These are phyloP conservation scores for Termitomyces sp. DNA, from an alignment of 768 basidiomycete species.

Conservation along the genomic window DNA sequence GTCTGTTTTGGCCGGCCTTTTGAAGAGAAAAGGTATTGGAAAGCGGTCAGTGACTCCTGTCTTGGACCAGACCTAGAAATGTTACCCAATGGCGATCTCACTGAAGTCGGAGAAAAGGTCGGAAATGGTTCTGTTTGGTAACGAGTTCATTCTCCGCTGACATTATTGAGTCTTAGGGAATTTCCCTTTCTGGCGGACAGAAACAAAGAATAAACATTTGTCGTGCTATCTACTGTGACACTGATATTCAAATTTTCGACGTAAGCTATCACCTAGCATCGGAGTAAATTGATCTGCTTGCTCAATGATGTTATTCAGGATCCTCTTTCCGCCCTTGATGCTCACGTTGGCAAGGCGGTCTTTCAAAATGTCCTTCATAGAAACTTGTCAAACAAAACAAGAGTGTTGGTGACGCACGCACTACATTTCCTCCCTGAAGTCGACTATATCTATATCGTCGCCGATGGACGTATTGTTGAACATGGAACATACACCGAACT, in stretches of 20 bases:
- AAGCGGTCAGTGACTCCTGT: constrained; percentile 70
- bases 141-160: not conserved
- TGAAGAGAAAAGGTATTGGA: constrained; percentile 79
- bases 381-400: constrained; percentile 61
- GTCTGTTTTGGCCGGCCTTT: constrained; percentile 81
- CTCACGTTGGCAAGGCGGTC: constrained; percentile 84
- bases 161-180: constrained; percentile 42
- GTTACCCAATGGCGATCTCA: constrained; percentile 71
- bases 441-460: constrained; percentile 79
- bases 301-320: constrained; percentile 36
- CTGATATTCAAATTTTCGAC: constrained; percentile 86
- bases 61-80: constrained; percentile 76
- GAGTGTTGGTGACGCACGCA: constrained; percentile 88
- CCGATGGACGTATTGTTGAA: constrained; percentile 74
- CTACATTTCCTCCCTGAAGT: constrained; percentile 85
- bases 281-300: not conserved
- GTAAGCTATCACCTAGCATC: constrained; percentile 17
- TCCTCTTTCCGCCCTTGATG: constrained; percentile 86
- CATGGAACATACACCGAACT: constrained; percentile 75
- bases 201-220: constrained; percentile 81
- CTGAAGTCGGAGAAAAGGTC: constrained; percentile 76
- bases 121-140: not conserved
- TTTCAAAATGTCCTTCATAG: constrained; percentile 80
- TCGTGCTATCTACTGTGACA: constrained; percentile 79
- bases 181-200: constrained; percentile 80